Percentiles rank a stretch among this genome's conserved stretches.
Conservation (phyloP, 805 yeast genomes). For the Wickerhamiella parazyma region DNA sequence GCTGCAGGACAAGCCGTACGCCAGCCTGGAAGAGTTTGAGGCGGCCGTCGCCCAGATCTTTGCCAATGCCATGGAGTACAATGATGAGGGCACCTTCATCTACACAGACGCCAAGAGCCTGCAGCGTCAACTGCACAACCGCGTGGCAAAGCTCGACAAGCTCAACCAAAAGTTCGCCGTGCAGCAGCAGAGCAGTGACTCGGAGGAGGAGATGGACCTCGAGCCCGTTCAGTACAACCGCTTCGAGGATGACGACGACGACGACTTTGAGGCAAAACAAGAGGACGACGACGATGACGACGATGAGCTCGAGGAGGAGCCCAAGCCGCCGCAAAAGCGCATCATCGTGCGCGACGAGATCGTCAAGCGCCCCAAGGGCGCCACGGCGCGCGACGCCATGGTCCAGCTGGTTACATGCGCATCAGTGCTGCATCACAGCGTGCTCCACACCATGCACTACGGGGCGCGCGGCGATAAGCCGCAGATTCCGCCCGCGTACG, state of each 20-base stretch:
- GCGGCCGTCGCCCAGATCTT: constrained; percentile 52
- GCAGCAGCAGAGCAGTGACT: constrained; percentile 13
- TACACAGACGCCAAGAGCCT: constrained; percentile 57
- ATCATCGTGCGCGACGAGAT: constrained; percentile 18
- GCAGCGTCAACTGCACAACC: constrained; percentile 33
- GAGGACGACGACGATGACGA: constrained; percentile 21
- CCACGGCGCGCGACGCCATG: constrained; percentile 16
- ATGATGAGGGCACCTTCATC: constrained; percentile 58
- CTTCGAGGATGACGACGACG: constrained; percentile 15
- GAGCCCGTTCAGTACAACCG: constrained; percentile 19
- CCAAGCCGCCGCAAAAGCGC: constrained; percentile 14
- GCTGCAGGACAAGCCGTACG: constrained; percentile 39
- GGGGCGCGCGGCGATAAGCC: constrained; percentile 16
- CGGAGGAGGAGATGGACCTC: constrained; percentile 23
- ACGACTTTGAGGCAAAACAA: constrained; percentile 16
- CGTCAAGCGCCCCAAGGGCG: constrained; percentile 16
- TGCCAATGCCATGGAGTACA: constrained; percentile 64
- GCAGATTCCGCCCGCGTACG: constrained; percentile 13
- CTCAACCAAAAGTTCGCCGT: background rate
- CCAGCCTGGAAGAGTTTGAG: constrained; percentile 44
- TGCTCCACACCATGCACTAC: constrained; percentile 4
- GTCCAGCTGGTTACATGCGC: constrained; percentile 18
- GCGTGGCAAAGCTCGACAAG: constrained; percentile 17
- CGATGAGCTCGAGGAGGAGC: constrained; percentile 17
- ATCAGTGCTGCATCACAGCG: constrained; percentile 12